Percentiles rank a stretch among this genome's conserved stretches.
Evolutionary conservation across 2,329 filamentous ascomycete genomes (phyloP).

Genomic region (Dryadomyces quercus-mongolicae): DNA sequence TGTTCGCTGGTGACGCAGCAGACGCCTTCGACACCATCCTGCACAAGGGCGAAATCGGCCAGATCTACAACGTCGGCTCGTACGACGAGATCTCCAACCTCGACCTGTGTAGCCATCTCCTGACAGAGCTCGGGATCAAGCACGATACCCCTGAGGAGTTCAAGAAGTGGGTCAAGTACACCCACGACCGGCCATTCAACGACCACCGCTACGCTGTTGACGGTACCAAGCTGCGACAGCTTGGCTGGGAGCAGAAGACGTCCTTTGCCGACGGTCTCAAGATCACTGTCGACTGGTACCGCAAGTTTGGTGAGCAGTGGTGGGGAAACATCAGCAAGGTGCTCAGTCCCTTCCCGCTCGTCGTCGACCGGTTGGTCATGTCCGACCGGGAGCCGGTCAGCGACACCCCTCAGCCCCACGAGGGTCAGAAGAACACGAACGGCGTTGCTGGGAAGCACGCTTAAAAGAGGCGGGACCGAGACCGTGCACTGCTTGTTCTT

Average conservation of each 20-base stretch:
- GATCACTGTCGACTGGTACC: slow-evolving; percentile 60
- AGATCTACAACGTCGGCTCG: slow-evolving; percentile 75
- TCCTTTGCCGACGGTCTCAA: slow-evolving; percentile 50
- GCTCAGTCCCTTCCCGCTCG: slow-evolving; percentile 54
- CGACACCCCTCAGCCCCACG: slow-evolving; percentile 16
- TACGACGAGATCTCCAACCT: slow-evolving; percentile 67
- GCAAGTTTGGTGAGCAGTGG: slow-evolving; percentile 52
- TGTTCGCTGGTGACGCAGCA: slow-evolving; percentile 68
- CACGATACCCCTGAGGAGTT: slow-evolving; percentile 39
- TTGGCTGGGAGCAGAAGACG: slow-evolving; percentile 61
- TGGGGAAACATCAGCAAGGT: slow-evolving; percentile 62
- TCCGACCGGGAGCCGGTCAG: slow-evolving; percentile 33
- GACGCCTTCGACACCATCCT: slow-evolving; percentile 78
- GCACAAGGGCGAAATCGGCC: slow-evolving; percentile 60
- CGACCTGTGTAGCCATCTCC: slow-evolving; percentile 51
- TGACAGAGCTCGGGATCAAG: slow-evolving; percentile 48
- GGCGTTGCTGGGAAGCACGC: background rate
- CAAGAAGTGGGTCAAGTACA: slow-evolving; percentile 58
- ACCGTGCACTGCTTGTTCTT: too few species aligned
- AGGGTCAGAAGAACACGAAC: slow-evolving; percentile 4
- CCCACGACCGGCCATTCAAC: slow-evolving; percentile 67
- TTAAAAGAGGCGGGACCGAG: background rate
- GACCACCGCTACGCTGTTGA: slow-evolving; percentile 63
- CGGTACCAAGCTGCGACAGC: slow-evolving; percentile 50
- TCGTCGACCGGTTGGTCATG: slow-evolving; percentile 41